Base-by-base conservation (phyloP, 768 basidiomycete species). In the Tylopilus cervinicoccineus region DNA sequence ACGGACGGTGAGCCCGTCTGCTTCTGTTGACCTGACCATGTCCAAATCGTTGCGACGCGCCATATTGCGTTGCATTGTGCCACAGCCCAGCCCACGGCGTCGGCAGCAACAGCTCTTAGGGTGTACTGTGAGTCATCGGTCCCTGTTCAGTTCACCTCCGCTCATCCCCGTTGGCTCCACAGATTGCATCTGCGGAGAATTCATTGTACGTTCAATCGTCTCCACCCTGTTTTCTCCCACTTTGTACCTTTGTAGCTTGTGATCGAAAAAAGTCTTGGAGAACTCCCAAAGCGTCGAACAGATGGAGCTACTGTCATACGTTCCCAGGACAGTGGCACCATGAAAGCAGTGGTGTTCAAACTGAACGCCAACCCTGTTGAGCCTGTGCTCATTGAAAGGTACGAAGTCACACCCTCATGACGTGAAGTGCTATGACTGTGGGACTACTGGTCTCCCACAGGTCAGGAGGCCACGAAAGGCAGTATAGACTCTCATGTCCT, bases 171-270 rank as follows among this genome's bases (percentile, higher is more conserved):
- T 56, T 53, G 52, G 45, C 51, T 45, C 53, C 42, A 50, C 62
- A 90, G 88, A 91, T 65, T 92, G 88, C 61, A 83, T 92, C 50
- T 92, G 89, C 66, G 88, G 89, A 64, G 88, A 91, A 67, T 90
- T 89, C 59, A 82, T 90, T 61, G 88, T 87, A 66, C 58, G 84
- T 76, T n/a, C 38, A 27, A 17, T 39, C 20, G 16, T 31, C 45
- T 22, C 36, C 33, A n/a, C 32, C 31, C 9, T 20, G 14, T 36
- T 38, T 55, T 55, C 32, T 27, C n/a, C 23, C 36, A 13, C 38
- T 50, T 41, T 40, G 27, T 14, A 20, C 31, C 33, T 42, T 50
- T 52, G 36, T 53, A 91, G 88, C 86, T 91, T 54, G 87, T 91
- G 22, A 84, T 89, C 65, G 88, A 91, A 67, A 86, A 81, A 66